Percentiles rank a stretch among this genome's conserved stretches.
Evolutionary conservation across 2,329 filamentous ascomycete species (phyloP).

Genomic region (Cladorrhinum sp.): DNA sequence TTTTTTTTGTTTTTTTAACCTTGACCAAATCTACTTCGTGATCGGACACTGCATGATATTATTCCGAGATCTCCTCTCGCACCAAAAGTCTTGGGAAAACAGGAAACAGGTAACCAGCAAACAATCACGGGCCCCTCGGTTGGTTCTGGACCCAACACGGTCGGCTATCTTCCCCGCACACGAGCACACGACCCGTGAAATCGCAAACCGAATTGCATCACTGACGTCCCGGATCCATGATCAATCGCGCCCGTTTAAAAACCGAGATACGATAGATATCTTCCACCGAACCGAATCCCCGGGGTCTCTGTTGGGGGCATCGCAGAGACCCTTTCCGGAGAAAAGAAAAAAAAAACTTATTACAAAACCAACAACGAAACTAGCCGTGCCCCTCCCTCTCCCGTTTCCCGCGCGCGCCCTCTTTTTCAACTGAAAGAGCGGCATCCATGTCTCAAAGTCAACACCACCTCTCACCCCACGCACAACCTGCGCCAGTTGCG

Average conservation of each 20-base stretch:
- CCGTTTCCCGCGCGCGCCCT: neutral
- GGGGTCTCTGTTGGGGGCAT: conserved; percentile 13
- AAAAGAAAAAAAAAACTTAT: neutral
- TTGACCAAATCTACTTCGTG: no score
- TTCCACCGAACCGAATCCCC: neutral
- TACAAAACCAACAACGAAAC: neutral
- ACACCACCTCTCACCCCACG: conserved; percentile 32
- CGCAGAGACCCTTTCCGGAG: conserved; percentile 8
- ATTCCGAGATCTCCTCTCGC: neutral
- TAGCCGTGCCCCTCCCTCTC: conserved; percentile 3
- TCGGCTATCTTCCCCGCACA: conserved; percentile 32
- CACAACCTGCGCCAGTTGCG: conserved; percentile 23
- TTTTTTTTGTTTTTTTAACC: neutral
- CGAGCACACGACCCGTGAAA: conserved; percentile 24
- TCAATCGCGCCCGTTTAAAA: conserved; percentile 1
- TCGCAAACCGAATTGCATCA: conserved; percentile 14
- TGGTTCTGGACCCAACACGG: conserved; percentile 14
- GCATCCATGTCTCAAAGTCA: conserved; percentile 51
- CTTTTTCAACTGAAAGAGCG: conserved; percentile 23
- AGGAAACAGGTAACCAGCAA: conserved; percentile 33
- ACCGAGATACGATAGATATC: neutral
- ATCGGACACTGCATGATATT: neutral
- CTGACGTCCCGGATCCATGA: conserved; percentile 11
- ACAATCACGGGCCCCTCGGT: conserved; percentile 49
- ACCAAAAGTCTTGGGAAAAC: conserved; percentile 52